These are phyloP conservation scores for Epichloe uncinata DNA, from an alignment of 2,329 filamentous ascomycete species.

Conservation along the genomic window DNA sequence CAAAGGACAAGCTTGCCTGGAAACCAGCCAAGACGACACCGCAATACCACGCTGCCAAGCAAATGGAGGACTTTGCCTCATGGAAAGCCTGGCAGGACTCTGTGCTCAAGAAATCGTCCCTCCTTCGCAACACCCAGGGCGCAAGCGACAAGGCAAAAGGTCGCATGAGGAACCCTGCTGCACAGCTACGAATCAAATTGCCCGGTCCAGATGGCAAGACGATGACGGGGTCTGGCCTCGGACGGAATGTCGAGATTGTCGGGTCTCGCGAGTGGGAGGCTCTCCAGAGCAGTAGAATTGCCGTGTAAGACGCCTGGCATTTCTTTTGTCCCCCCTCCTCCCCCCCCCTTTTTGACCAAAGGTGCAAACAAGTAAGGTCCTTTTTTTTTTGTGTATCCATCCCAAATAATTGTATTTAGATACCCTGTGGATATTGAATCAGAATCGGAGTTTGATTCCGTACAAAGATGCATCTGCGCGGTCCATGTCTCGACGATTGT, in stretches of 20 bases:
- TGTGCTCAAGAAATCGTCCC: conserved; percentile 39
- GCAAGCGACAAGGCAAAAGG: conserved; percentile 8
- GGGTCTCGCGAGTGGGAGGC: conserved; percentile 43
- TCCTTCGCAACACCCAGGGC: conserved; percentile 17
- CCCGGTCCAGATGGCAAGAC: conserved; percentile 33
- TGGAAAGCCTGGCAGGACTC: conserved; percentile 46
- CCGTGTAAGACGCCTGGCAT: conserved; percentile 16
- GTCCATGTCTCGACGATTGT: not conserved
- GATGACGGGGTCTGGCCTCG: conserved; percentile 18
- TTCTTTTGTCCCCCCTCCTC: no score
- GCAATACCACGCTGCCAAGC: conserved; percentile 51
- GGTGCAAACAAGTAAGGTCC: no score
- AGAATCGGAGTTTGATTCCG: not conserved
- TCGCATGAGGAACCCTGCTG: conserved; percentile 22
- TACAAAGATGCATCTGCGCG: not conserved
- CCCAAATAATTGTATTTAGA: not conserved
- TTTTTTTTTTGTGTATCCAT: not conserved
- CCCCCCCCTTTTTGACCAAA: not conserved
- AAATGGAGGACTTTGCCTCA: conserved; percentile 50
- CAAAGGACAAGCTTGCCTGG: conserved; percentile 51
- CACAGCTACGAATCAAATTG: conserved; percentile 37
- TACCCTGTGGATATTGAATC: not conserved
- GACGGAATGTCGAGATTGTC: conserved; percentile 33
- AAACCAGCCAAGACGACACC: conserved; percentile 49
- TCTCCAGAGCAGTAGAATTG: conserved; percentile 30